phyloP scores from a whole-genome alignment of 164 flowering plant species.

The Malania oleifera region DNA sequence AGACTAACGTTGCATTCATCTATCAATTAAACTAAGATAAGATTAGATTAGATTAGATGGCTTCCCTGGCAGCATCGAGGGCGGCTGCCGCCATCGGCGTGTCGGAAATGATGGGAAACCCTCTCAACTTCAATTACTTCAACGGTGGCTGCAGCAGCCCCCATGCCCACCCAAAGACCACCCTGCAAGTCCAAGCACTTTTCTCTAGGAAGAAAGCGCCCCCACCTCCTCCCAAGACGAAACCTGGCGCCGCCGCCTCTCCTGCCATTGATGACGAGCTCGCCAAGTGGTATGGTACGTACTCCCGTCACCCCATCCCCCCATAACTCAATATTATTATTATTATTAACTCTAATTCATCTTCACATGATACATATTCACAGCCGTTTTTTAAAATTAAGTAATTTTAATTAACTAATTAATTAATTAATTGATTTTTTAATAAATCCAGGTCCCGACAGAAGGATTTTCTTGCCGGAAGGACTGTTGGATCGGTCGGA shows the following conservation, averaged over 20 bases:
- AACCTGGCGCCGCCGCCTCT: constrained; percentile 40
- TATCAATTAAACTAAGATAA: too few species aligned
- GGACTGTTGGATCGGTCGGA: constrained; percentile 92
- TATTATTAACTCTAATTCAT: background rate
- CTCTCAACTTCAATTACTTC: constrained; percentile 38
- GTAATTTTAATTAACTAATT: background rate
- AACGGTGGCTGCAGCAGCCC: constrained; percentile 42
- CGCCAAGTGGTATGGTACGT: constrained; percentile 99
- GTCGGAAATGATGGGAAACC: constrained; percentile 72
- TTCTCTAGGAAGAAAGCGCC: constrained; percentile 73
- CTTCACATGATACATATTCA: background rate
- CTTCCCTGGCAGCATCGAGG: constrained; percentile 66
- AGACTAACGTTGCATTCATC: too few species aligned
- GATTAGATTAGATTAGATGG: too few species aligned
- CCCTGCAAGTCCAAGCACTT: constrained; percentile 66
- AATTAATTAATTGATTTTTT: background rate
- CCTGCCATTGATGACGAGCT: constrained; percentile 83
- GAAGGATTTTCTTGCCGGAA: constrained; percentile 93
- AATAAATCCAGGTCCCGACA: constrained; percentile 70
- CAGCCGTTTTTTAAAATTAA: too few species aligned
- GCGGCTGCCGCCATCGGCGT: constrained; percentile 59
- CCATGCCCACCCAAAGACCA: constrained; percentile 38
- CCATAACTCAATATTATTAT: background rate
- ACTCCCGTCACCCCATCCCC: background rate
- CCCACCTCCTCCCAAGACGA: constrained; percentile 46